phyloP scores from a whole-genome alignment of 495 filamentous ascomycete genomes.

The Elaphomyces granulatus region DNA sequence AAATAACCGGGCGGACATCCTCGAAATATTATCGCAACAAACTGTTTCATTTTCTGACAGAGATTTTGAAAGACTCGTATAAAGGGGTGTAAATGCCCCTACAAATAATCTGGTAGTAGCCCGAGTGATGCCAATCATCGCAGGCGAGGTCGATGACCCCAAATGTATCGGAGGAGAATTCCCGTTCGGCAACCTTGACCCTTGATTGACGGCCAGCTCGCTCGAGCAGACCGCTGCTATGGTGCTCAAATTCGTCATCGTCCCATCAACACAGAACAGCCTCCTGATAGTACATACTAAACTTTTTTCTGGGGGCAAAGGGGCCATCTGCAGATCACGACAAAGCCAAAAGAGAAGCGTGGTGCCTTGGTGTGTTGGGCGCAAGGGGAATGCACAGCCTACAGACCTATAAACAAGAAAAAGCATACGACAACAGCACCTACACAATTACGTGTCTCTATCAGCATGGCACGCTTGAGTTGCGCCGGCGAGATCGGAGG shows the following conservation, averaged over 20 bases:
- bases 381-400: constrained; percentile 28
- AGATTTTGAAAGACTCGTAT: constrained; percentile 14
- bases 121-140: constrained; percentile 16
- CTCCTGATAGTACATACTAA: constrained; percentile 21
- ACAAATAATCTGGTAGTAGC: constrained; percentile 18
- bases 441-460: constrained; percentile 27
- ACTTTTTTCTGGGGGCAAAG: constrained; percentile 23
- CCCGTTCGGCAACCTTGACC: constrained; percentile 20
- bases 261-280: constrained; percentile 21
- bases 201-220: constrained; percentile 18
- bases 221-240: constrained; percentile 3
- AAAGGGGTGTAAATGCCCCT: constrained; percentile 14
- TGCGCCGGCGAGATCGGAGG: constrained; percentile 25
- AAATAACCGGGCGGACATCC: constrained; percentile 16
- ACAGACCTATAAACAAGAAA: constrained; percentile 24
- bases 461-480: constrained; percentile 16
- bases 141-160: constrained; percentile 12
- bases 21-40: constrained; percentile 14
- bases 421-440: constrained; percentile 26
- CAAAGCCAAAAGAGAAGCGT: constrained; percentile 23
- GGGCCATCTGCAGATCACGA: constrained; percentile 13
- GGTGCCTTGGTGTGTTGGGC: constrained; percentile 25
- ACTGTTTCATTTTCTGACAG: constrained; percentile 19
- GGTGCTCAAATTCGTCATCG: constrained; percentile 8
- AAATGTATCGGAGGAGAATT: constrained; percentile 10